phyloP scores from a whole-genome alignment of 2,329 filamentous ascomycete species.

The Sphaerostilbella broomeana region DNA sequence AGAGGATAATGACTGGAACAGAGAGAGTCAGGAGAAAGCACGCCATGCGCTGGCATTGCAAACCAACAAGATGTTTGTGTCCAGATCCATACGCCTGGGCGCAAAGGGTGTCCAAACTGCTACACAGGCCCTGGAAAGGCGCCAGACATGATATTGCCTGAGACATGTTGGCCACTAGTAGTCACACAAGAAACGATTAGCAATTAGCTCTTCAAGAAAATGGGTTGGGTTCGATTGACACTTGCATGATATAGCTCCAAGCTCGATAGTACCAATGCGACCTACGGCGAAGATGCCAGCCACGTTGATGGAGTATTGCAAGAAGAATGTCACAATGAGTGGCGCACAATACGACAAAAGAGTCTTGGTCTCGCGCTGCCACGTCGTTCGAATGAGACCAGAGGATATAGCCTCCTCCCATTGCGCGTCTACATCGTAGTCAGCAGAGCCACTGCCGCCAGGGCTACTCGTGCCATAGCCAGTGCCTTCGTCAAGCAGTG shows the following conservation, averaged over 20 bases:
- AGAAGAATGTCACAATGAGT: constrained; percentile 62
- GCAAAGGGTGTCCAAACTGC: constrained; percentile 85
- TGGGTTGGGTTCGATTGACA: constrained; percentile 1
- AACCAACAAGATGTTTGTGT: constrained; percentile 76
- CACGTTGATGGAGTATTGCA: constrained; percentile 82
- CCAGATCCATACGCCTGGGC: constrained; percentile 91
- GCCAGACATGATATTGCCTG: constrained; percentile 73
- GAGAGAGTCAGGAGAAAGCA: constrained; percentile 67
- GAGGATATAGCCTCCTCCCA: constrained; percentile 81
- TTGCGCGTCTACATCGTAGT: constrained; percentile 58
- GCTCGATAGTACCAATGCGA: constrained; percentile 59
- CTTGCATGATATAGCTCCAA: constrained; percentile 39
- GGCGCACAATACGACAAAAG: constrained; percentile 65
- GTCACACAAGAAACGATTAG: not conserved
- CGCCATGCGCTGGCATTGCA: constrained; percentile 77
- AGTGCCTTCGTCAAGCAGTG: constrained; percentile 27
- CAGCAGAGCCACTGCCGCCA: constrained; percentile 32
- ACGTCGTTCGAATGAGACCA: constrained; percentile 80
- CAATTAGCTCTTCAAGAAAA: not conserved
- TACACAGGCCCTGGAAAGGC: constrained; percentile 78
- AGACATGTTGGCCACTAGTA: constrained; percentile 58
- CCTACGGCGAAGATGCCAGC: constrained; percentile 74
- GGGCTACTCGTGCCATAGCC: constrained; percentile 24
- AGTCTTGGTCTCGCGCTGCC: constrained; percentile 82
- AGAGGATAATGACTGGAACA: constrained; percentile 65